These are phyloP conservation scores for Ajuga reptans DNA, from an alignment of 305 asterid species.

Conservation along the genomic window DNA sequence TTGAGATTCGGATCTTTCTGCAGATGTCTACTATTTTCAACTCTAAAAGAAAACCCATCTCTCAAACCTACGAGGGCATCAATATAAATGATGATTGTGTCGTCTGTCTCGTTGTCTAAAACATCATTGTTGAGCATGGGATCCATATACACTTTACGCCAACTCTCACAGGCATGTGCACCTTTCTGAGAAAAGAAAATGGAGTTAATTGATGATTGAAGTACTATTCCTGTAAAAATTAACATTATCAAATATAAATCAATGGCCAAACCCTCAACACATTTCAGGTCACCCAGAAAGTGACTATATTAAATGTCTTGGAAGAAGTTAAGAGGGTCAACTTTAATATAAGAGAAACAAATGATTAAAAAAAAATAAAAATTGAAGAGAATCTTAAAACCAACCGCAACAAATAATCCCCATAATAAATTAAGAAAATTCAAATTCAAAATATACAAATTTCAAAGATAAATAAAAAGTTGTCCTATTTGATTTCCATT, in stretches of 20 bases:
- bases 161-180: conserved; percentile 16
- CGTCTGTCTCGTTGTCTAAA: not conserved
- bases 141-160: conserved; percentile 2
- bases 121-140: not conserved
- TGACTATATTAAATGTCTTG: not conserved
- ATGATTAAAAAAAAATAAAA: not conserved
- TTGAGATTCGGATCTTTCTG: not conserved
- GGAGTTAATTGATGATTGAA: not conserved
- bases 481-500: not conserved
- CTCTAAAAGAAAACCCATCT: conserved; percentile 8
- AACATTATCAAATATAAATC: not conserved
- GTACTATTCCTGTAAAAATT: not conserved
- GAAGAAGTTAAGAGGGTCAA: too few species aligned
- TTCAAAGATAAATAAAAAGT: too few species aligned
- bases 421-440: not conserved
- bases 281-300: not conserved
- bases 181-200: conserved; percentile 6
- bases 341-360: not conserved
- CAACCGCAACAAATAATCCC: not conserved
- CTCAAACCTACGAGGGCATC: conserved; percentile 7
- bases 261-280: not conserved
- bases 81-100: not conserved
- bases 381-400: not conserved
- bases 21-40: conserved; percentile 10
- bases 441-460: not conserved